Percentiles rank a stretch among this genome's conserved stretches.
phyloP scores from a whole-genome alignment of 192 early-diverging fungal genomes.

The Umbelopsis vinacea region DNA sequence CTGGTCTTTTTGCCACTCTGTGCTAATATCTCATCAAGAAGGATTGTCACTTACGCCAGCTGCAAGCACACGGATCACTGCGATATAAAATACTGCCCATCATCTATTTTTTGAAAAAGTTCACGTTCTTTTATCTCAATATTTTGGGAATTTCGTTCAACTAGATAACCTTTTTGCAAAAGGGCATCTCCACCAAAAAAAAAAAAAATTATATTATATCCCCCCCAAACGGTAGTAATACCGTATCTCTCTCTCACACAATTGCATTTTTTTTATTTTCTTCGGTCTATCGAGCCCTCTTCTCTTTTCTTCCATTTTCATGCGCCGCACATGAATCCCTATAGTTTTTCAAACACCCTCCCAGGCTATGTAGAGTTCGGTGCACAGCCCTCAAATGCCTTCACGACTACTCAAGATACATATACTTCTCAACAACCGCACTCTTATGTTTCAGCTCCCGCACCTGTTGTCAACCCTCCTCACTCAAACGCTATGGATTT shows the following conservation, averaged over 20 bases:
- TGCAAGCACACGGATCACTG: too few relatives aligned
- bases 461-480: background rate
- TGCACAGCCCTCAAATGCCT: background rate
- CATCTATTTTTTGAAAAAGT: too few relatives aligned
- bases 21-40: background rate
- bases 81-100: too few relatives aligned
- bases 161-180: too few relatives aligned
- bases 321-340: constrained; percentile 14
- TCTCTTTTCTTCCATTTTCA: background rate
- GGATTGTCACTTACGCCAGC: too few relatives aligned
- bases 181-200: too few relatives aligned
- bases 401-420: background rate
- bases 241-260: background rate
- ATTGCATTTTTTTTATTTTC: background rate
- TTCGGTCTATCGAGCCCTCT: background rate
- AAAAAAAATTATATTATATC: too few relatives aligned
- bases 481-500: background rate
- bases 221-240: too few relatives aligned
- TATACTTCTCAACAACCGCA: background rate
- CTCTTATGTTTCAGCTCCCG: background rate
- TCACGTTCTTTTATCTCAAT: too few relatives aligned
- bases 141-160: too few relatives aligned
- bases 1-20: background rate
- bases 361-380: constrained; percentile 9
- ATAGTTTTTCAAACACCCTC: background rate